Conservation (phyloP, 176 grass and related monocot genomes). For the Bolboschoenus planiculmis region DNA sequence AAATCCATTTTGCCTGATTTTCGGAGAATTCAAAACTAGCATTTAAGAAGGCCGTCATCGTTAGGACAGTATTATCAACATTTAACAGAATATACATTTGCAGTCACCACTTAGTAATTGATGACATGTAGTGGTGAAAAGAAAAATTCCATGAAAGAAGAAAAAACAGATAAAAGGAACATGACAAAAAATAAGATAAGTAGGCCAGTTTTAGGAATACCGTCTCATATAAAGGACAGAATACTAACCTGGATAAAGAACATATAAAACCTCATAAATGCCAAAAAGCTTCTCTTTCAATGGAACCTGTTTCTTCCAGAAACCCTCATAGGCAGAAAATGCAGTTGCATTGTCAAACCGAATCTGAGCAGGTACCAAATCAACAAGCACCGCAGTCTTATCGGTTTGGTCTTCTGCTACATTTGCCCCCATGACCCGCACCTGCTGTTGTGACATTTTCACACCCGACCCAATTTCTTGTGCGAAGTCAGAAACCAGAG, state of each 20-base stretch:
- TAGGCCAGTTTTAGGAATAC: neutral
- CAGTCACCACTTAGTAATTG: neutral
- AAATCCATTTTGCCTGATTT: neutral
- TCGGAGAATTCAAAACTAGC: neutral
- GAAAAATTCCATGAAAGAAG: neutral
- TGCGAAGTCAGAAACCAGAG: conserved; percentile 77
- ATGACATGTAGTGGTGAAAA: neutral
- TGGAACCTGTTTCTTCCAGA: conserved; percentile 69
- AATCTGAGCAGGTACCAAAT: conserved; percentile 70
- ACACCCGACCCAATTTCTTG: conserved; percentile 73
- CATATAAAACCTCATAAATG: conserved; percentile 73
- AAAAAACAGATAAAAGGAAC: neutral
- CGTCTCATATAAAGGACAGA: neutral
- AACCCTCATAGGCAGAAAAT: conserved; percentile 60
- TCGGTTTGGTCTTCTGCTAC: conserved; percentile 68
- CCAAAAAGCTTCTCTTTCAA: conserved; percentile 66
- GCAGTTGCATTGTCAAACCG: conserved; percentile 66
- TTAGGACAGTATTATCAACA: neutral
- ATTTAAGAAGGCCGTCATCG: neutral
- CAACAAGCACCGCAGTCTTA: conserved; percentile 72
- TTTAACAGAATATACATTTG: neutral
- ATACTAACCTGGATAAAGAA: conserved; percentile 87
- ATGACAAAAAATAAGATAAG: neutral
- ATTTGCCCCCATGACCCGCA: conserved; percentile 96
- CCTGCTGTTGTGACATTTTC: conserved; percentile 61